These are phyloP conservation scores for Urochloa ruziziensis DNA, from an alignment of 176 grass and related monocot genomes.

Conservation along the genomic window DNA sequence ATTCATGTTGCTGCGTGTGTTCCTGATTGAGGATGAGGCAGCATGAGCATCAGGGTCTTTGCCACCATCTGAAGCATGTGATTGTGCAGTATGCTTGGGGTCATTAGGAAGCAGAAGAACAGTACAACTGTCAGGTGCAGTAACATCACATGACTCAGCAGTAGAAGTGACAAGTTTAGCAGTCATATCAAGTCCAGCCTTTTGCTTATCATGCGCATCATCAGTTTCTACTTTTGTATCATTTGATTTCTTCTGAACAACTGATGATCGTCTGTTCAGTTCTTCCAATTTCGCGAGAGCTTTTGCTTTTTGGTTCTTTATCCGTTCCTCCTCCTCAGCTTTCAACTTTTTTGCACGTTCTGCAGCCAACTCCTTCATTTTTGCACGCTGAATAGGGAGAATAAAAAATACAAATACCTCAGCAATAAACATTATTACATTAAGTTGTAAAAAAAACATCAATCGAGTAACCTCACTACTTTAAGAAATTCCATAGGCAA, in stretches of 20 bases:
- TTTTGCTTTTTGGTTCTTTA: slow-evolving; percentile 86
- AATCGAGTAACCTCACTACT: neutral
- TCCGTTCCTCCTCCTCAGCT: slow-evolving; percentile 87
- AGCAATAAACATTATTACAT: slow-evolving; percentile 2
- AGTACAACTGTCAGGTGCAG: slow-evolving; percentile 14
- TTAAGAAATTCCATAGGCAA: slow-evolving; percentile 8
- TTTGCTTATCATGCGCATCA: slow-evolving; percentile 32
- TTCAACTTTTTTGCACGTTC: slow-evolving; percentile 86
- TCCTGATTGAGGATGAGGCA: slow-evolving; percentile 3
- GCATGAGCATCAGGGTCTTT: slow-evolving; percentile 28
- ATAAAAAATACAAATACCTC: slow-evolving; percentile 30
- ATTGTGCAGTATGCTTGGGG: slow-evolving; percentile 17
- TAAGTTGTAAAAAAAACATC: too few relatives aligned
- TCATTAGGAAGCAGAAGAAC: slow-evolving; percentile 15
- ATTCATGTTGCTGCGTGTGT: slow-evolving; percentile 28
- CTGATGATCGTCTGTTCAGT: slow-evolving; percentile 70
- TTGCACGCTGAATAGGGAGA: slow-evolving; percentile 55
- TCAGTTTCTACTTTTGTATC: slow-evolving; percentile 24
- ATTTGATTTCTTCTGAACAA: slow-evolving; percentile 44
- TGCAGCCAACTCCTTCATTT: slow-evolving; percentile 83
- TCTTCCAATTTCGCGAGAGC: slow-evolving; percentile 91
- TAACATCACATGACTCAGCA: slow-evolving; percentile 17
- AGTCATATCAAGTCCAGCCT: slow-evolving; percentile 3
- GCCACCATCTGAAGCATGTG: slow-evolving; percentile 12
- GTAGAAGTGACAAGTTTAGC: slow-evolving; percentile 18